Evolutionary conservation across 1,284 basidiomycete genomes (phyloP).

Genomic region (Trichosporon ovoides): DNA sequence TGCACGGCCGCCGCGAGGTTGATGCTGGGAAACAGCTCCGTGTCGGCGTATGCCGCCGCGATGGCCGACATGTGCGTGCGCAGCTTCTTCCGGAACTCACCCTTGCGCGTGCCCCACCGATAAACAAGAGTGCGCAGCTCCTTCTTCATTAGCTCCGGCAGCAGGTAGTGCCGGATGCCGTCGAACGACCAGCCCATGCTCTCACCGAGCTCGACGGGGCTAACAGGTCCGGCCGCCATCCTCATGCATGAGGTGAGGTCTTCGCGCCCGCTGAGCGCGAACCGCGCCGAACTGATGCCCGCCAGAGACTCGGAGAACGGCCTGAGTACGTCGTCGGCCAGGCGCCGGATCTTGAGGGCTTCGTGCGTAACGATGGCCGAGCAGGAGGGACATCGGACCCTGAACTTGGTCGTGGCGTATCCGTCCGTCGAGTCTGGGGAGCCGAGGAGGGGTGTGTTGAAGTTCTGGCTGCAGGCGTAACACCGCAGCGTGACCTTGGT

Average conservation of each 20-base stretch:
- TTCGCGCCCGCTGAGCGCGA: too few relatives aligned
- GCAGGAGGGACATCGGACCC: conserved; percentile 20
- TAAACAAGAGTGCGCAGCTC: not conserved
- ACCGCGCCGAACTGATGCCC: not conserved
- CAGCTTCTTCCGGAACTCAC: not conserved
- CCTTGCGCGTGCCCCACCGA: too few relatives aligned
- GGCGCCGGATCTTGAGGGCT: conserved; percentile 46
- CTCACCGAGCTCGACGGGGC: too few relatives aligned
- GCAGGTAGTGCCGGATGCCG: not conserved
- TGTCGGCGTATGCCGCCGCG: conserved; percentile 7
- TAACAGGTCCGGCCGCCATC: too few relatives aligned
- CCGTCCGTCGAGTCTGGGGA: too few relatives aligned
- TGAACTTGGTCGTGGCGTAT: not conserved
- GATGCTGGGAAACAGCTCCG: conserved; percentile 16
- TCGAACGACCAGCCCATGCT: not conserved
- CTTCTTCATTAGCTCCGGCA: not conserved
- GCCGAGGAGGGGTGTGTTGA: too few relatives aligned
- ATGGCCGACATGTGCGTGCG: not conserved
- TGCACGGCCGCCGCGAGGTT: conserved; percentile 29
- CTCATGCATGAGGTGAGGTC: too few relatives aligned
- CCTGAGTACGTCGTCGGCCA: conserved; percentile 59
- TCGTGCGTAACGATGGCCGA: conserved; percentile 15
- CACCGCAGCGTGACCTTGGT: conserved; percentile 14
- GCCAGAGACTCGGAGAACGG: not conserved
- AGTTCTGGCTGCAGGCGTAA: conserved; percentile 20